Conservation (phyloP, 1,139 yeast species). For the Sugiyamaella paludigena region DNA sequence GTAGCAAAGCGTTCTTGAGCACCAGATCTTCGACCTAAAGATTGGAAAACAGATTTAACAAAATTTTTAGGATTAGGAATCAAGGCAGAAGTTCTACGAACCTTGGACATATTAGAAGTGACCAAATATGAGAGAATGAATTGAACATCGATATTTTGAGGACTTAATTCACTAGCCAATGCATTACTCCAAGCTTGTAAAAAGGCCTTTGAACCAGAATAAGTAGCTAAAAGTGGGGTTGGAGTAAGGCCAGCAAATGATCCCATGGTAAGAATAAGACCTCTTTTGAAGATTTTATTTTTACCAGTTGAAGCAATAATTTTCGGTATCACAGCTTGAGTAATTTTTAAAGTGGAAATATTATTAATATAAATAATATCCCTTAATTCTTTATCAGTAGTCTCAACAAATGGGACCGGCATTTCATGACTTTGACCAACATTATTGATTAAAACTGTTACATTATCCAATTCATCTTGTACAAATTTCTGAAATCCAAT, state of each 20-base stretch:
- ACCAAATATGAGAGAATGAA: constrained; percentile 86
- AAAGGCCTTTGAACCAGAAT: constrained; percentile 95
- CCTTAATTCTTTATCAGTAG: constrained; percentile 67
- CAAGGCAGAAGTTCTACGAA: constrained; percentile 66
- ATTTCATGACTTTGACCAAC: constrained; percentile 94
- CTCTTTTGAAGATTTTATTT: constrained; percentile 42
- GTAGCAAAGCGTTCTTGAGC: constrained; percentile 91
- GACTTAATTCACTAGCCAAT: constrained; percentile 77
- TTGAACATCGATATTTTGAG: constrained; percentile 77
- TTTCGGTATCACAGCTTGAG: constrained; percentile 70
- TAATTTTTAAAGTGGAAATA: constrained; percentile 77
- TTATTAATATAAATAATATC: constrained; percentile 83
- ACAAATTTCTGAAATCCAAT: constrained; percentile 49
- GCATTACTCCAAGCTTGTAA: constrained; percentile 91
- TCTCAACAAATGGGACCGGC: constrained; percentile 89
- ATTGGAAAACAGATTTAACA: constrained; percentile 63
- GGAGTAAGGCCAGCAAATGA: constrained; percentile 95
- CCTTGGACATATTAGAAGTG: constrained; percentile 93
- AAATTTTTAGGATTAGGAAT: constrained; percentile 83
- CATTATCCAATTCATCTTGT: constrained; percentile 42
- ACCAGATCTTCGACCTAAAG: constrained; percentile 82
- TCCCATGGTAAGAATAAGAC: constrained; percentile 90
- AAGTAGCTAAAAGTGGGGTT: constrained; percentile 86
- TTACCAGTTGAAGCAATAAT: constrained; percentile 36
- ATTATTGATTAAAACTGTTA: constrained; percentile 79